Conservation (phyloP, 768 basidiomycete species). For the Pisolithus marmoratus region DNA sequence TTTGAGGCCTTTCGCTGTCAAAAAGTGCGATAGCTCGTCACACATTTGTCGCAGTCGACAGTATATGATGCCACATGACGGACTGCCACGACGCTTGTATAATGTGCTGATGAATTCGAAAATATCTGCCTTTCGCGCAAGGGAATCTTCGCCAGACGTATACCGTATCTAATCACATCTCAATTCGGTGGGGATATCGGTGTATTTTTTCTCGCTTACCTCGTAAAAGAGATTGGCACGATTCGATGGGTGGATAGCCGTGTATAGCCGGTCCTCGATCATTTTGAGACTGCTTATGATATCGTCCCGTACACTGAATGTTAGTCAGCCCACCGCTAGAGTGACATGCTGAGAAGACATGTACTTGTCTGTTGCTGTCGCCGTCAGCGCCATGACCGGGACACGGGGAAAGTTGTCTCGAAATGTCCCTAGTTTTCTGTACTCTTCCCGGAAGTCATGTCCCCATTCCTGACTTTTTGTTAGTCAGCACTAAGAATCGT, state of each 20-base stretch:
- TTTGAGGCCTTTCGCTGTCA: slow-evolving; percentile 62
- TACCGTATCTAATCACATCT: slow-evolving; percentile 51
- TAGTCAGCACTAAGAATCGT: not conserved
- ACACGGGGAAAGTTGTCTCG: slow-evolving; percentile 59
- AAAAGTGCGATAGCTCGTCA: slow-evolving; percentile 56
- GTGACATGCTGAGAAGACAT: slow-evolving; percentile 11
- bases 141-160: slow-evolving; percentile 43
- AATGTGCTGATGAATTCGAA: slow-evolving; percentile 60
- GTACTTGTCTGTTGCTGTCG: slow-evolving; percentile 71
- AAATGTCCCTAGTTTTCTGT: slow-evolving; percentile 66
- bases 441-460: slow-evolving; percentile 73
- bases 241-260: slow-evolving; percentile 76
- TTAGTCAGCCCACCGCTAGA: not conserved
- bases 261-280: slow-evolving; percentile 47
- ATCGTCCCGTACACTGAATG: slow-evolving; percentile 62
- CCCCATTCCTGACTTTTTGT: slow-evolving; percentile 67
- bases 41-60: slow-evolving; percentile 66
- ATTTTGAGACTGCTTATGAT: slow-evolving; percentile 66
- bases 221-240: slow-evolving; percentile 78
- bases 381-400: slow-evolving; percentile 85
- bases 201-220: slow-evolving; percentile 29
- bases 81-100: slow-evolving; percentile 49
- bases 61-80: slow-evolving; percentile 73
- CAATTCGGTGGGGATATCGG: not conserved
- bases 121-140: slow-evolving; percentile 58